These are phyloP conservation scores for Yamadazyma takamatsuzukensis DNA, from an alignment of 805 yeast species.

Conservation along the genomic window DNA sequence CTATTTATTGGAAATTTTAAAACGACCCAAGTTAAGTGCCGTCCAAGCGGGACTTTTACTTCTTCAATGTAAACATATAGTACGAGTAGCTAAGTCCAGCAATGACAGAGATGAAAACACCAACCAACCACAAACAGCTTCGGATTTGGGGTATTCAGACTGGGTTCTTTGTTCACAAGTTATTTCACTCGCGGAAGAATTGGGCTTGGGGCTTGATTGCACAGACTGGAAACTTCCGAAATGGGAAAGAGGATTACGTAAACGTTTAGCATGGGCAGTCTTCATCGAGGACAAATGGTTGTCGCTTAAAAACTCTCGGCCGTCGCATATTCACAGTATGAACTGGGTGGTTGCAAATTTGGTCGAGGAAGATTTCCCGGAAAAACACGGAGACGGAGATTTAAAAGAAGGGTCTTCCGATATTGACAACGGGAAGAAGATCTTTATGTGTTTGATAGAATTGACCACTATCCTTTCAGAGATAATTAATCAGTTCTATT, in stretches of 20 bases:
- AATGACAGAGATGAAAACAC: conserved; percentile 6
- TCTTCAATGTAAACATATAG: conserved; percentile 57
- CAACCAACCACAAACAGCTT: conserved; percentile 1
- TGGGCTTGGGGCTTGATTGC: conserved; percentile 90
- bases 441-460: conserved; percentile 66
- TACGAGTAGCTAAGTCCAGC: conserved; percentile 15
- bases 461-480: conserved; percentile 68
- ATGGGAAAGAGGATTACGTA: conserved; percentile 90
- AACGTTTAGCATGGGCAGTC: conserved; percentile 94
- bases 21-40: conserved; percentile 85
- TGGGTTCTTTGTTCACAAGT: conserved; percentile 88
- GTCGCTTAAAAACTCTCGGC: conserved; percentile 74
- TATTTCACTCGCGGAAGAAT: conserved; percentile 82
- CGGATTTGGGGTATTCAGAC: conserved; percentile 52
- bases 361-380: conserved; percentile 76
- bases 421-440: conserved; percentile 63
- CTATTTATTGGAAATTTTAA: conserved; percentile 71
- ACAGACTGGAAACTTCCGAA: conserved; percentile 87
- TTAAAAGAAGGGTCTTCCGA: conserved; percentile 60
- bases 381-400: conserved; percentile 53
- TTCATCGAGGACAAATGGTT: conserved; percentile 92
- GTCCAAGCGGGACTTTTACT: conserved; percentile 85
- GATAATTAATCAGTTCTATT: conserved; percentile 67
- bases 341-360: conserved; percentile 80
- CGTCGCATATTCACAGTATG: conserved; percentile 69